phyloP scores from a whole-genome alignment of 1,284 basidiomycete genomes.

The Heterobasidion occidentale region DNA sequence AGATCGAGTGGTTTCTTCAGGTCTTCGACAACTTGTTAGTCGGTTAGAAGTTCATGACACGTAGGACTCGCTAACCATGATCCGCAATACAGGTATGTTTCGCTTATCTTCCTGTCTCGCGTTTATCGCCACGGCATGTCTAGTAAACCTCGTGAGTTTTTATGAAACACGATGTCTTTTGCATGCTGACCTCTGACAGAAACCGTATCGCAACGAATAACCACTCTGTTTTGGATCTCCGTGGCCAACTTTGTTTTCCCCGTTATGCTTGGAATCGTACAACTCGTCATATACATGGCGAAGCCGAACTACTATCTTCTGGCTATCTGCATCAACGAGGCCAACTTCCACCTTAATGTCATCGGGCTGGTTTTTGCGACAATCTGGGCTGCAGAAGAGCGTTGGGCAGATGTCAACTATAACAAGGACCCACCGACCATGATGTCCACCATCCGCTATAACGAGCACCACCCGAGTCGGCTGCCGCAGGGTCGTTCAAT shows the following conservation, averaged over 20 bases:
- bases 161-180: not conserved
- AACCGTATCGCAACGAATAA: constrained; percentile 4
- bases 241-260: constrained; percentile 23
- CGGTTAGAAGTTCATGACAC: not conserved
- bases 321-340: constrained; percentile 8
- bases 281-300: constrained; percentile 12
- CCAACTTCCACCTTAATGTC: constrained; percentile 13
- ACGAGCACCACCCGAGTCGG: no score
- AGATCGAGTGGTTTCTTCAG: constrained; percentile 22
- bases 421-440: no score
- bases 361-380: constrained; percentile 17
- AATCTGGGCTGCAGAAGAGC: constrained; percentile 11
- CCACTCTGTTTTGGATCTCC: constrained; percentile 21
- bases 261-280: constrained; percentile 17
- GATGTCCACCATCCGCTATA: no score
- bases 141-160: not conserved
- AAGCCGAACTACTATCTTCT: constrained; percentile 4
- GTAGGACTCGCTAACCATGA: not conserved
- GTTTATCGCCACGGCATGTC: not conserved
- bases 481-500: no score
- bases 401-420: not conserved
- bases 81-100: constrained; percentile 10
- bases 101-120: constrained; percentile 11
- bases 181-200: not conserved
- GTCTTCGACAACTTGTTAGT: constrained; percentile 19